A percentile compares a stretch with the other conserved stretches of the same genome.
These are phyloP conservation scores for Tulasnella sp. DNA, from an alignment of 768 basidiomycete species.

Conservation along the genomic window DNA sequence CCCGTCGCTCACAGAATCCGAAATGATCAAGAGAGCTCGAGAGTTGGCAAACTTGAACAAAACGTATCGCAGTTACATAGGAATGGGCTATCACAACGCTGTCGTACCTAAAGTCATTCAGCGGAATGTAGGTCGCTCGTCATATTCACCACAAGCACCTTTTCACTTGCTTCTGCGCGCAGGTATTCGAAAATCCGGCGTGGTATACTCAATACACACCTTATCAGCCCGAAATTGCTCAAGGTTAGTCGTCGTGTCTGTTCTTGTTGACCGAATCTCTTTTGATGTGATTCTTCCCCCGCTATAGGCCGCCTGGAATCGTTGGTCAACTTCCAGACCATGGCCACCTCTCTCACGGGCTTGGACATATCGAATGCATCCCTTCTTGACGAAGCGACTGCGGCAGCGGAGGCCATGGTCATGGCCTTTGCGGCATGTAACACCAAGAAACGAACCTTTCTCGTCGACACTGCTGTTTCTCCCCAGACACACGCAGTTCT, in stretches of 20 bases:
- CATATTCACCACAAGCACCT: neutral
- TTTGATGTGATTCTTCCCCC: neutral
- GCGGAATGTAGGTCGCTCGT: constrained; percentile 60
- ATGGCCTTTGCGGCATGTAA: constrained; percentile 72
- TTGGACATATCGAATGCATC: constrained; percentile 97
- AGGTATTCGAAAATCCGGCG: constrained; percentile 92
- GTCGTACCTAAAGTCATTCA: constrained; percentile 94
- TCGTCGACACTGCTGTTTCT: constrained; percentile 76
- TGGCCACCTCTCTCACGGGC: constrained; percentile 88
- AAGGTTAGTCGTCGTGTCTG: constrained; percentile 53
- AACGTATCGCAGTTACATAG: constrained; percentile 88
- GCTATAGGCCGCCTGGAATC: constrained; percentile 84
- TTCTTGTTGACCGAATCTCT: neutral
- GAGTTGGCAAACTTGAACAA: constrained; percentile 75
- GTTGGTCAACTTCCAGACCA: constrained; percentile 93
- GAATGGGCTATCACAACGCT: constrained; percentile 95
- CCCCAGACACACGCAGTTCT: constrained; percentile 91
- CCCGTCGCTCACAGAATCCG: constrained; percentile 75
- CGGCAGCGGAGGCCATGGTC: constrained; percentile 94
- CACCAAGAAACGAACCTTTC: constrained; percentile 74
- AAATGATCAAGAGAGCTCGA: constrained; percentile 71
- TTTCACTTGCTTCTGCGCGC: constrained; percentile 7
- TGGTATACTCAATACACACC: constrained; percentile 99
- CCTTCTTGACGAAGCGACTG: constrained; percentile 90
- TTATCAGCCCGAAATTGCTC: constrained; percentile 97